phyloP scores from a whole-genome alignment of 805 yeast species.

The Wickerhamomyces chaumierensis region DNA sequence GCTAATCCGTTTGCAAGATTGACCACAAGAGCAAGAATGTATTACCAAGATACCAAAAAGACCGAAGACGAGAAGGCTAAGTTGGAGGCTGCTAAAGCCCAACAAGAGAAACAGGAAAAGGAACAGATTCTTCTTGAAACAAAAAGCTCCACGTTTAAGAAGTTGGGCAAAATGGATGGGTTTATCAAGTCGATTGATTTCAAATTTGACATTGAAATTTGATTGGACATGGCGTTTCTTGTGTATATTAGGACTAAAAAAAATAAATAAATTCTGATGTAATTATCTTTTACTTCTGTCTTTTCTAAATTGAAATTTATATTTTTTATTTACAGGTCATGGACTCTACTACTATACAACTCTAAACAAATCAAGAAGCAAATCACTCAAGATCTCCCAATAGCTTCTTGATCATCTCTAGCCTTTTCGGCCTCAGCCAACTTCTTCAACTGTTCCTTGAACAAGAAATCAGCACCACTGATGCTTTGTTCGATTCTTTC shows the following conservation, averaged over 20 bases:
- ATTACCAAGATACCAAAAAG: slow-evolving; percentile 46
- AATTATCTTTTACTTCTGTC: no score
- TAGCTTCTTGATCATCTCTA: no score
- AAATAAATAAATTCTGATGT: no score
- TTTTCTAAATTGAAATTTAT: neutral
- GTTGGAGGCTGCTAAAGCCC: slow-evolving; percentile 38
- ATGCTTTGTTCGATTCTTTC: slow-evolving; percentile 24
- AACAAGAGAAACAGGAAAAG: slow-evolving; percentile 28
- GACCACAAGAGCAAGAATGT: slow-evolving; percentile 77
- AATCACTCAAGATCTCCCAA: no score
- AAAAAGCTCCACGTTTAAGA: slow-evolving; percentile 42
- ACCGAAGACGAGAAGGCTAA: slow-evolving; percentile 51
- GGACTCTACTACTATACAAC: no score
- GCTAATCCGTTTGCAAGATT: slow-evolving; percentile 85
- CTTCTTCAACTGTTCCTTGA: slow-evolving; percentile 15
- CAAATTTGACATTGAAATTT: slow-evolving; percentile 20
- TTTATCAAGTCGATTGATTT: slow-evolving; percentile 32
- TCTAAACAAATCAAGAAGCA: no score
- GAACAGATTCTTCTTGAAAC: slow-evolving; percentile 33
- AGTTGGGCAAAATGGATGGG: slow-evolving; percentile 46
- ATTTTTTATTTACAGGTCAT: no score
- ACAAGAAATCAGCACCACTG: slow-evolving; percentile 21
- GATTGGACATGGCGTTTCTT: neutral
- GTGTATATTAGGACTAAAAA: neutral
- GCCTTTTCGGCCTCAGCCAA: slow-evolving; percentile 4